Conservation (phyloP, 2,329 filamentous ascomycete genomes). For the Ascochyta pisi region DNA sequence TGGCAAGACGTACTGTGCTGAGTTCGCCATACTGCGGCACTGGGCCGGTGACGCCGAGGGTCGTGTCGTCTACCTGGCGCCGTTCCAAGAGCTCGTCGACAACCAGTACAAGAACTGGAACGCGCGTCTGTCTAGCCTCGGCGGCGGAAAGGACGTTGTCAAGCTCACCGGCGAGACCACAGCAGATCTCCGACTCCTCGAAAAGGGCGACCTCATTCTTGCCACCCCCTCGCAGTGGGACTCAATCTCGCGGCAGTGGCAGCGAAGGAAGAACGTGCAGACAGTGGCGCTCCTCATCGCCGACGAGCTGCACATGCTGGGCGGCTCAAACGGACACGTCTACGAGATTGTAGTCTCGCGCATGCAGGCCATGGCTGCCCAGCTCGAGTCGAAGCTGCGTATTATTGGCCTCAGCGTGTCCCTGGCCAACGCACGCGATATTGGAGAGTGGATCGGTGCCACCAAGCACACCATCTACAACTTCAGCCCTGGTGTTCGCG, state of each 20-base stretch:
- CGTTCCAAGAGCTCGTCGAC: slow-evolving; percentile 92
- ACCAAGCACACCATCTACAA: slow-evolving; percentile 99
- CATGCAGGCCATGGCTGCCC: slow-evolving; percentile 93
- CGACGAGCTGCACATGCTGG: slow-evolving; percentile 93
- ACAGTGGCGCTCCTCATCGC: slow-evolving; percentile 90
- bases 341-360: slow-evolving; percentile 98
- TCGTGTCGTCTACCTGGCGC: slow-evolving; percentile 90
- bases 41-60: slow-evolving; percentile 77
- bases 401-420: slow-evolving; percentile 92
- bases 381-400: slow-evolving; percentile 82
- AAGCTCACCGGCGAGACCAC: slow-evolving; percentile 94
- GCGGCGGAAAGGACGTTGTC: slow-evolving; percentile 86
- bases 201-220: slow-evolving; percentile 85
- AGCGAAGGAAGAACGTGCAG: slow-evolving; percentile 93
- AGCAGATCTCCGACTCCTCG: slow-evolving; percentile 86
- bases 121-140: slow-evolving; percentile 72
- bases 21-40: slow-evolving; percentile 88
- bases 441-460: slow-evolving; percentile 97
- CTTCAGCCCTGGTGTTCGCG: slow-evolving; percentile 90
- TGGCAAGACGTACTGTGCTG: slow-evolving; percentile 95
- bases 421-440: slow-evolving; percentile 87
- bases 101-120: slow-evolving; percentile 84
- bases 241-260: slow-evolving; percentile 93
- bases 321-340: slow-evolving; percentile 82
- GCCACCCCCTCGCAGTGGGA: slow-evolving; percentile 97